Evolutionary conservation across 305 asterid genomes (phyloP), one percentile per base, ranked within the genome.

Genomic region (Rubia occidens): DNA sequence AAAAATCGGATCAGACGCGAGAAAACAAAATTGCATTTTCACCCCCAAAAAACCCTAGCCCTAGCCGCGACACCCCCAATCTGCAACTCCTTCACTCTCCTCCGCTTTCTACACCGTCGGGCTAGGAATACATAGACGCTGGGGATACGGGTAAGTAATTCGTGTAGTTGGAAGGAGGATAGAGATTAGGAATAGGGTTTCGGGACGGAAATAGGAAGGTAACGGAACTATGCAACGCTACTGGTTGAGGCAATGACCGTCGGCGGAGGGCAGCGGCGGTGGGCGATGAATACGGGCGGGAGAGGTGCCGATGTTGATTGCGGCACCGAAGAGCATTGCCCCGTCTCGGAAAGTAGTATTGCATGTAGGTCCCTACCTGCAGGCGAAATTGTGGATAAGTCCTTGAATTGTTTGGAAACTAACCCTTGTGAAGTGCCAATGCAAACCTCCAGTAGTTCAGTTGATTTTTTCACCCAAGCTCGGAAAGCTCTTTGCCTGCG

Each of bases 401-500:
- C 96, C 97, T 71, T 72, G 80, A 63, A 66, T 72, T 65, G 42
- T 39, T 70, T 60, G 4, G 63, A 69, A 80, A 82, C 82, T 89
- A 77, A 85, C 58, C 71, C 82, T 78, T 49, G 80, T 70, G 86
- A 91, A 84, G 86, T 69, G 69, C 68, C 81, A 26, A 67, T 75
- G 54, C 35, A 68, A 32, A 71, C 72, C 71, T 83, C 78, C 81
- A 43, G 61, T 59, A 54, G 71, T 53, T 62, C 66, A 5, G 40
- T 82, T 60, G 92, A 88, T 80, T 87, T 83, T 55, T 91, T 69
- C 68, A 66, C 87, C 32, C 99, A 91, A 78, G 99, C 98, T 71
- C 77, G 81, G 13, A 95, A 95, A 77, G 81, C 88, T 5, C 88
- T 95, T 65, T 82, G 91, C 24, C 75, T 83, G 71, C 89, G 90